phyloP scores from a whole-genome alignment of 495 filamentous ascomycete species.

The Pseudoneurospora amorphoporcata region DNA sequence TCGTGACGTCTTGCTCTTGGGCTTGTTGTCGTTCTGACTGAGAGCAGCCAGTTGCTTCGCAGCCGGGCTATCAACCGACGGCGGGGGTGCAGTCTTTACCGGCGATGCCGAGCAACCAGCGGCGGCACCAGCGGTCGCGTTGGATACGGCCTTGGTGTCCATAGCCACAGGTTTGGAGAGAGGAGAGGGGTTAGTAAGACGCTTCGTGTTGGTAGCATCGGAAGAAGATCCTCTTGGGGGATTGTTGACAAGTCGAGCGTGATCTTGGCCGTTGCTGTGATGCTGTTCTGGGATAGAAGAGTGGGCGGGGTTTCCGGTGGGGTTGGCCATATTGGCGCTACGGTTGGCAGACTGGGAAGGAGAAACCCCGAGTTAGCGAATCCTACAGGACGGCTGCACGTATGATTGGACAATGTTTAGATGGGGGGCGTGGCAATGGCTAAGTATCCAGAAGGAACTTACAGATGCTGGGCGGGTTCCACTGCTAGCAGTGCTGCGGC shows the following conservation, averaged over 20 bases:
- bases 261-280: constrained; percentile 34
- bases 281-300: constrained; percentile 28
- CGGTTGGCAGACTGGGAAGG: constrained; percentile 36
- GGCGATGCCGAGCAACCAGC: constrained; percentile 16
- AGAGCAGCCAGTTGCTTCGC: constrained; percentile 72
- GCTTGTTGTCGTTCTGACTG: constrained; percentile 57
- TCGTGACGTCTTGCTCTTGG: constrained; percentile 76
- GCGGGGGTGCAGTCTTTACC: constrained; percentile 17
- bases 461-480: constrained; percentile 35
- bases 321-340: constrained; percentile 30
- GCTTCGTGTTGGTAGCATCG: constrained; percentile 50
- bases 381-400: constrained; percentile 8
- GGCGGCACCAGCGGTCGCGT: constrained; percentile 19
- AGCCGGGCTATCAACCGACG: constrained; percentile 53
- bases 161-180: constrained; percentile 73
- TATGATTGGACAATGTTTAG: constrained; percentile 31
- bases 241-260: constrained; percentile 51
- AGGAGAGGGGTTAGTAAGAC: constrained; percentile 69
- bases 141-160: constrained; percentile 29
- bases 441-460: constrained; percentile 17
- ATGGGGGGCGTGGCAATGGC: constrained; percentile 1
- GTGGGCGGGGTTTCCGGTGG: constrained; percentile 40
- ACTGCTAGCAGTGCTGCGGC: constrained; percentile 28
- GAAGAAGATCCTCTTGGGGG: constrained; percentile 59
- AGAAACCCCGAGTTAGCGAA: constrained; percentile 25